Evolutionary conservation across 768 basidiomycete species (phyloP), one percentile per base, ranked within the genome.

Genomic region (Pleurotus djamor): DNA sequence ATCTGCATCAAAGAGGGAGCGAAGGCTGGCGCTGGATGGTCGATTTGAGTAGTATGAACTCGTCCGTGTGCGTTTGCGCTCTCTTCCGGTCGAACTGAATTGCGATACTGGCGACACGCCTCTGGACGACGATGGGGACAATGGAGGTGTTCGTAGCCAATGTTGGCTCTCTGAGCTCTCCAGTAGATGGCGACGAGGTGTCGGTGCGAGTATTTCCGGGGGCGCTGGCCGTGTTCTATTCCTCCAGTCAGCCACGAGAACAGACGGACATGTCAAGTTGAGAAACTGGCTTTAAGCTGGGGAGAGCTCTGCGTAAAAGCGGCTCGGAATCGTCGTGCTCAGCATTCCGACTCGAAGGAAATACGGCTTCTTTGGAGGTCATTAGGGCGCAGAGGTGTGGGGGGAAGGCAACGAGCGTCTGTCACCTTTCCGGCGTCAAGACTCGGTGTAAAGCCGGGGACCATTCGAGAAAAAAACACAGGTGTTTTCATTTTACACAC

Each of bases 121-220:
- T 28, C 81, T 80, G 0, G 83, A 79, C 28, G 79, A 80, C n/a
- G 72, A 70, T 1, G 79, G 80, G 1, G 78, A 86, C 56, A 69
- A 70, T 12, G 76, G 77, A 34, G 74, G 78, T 4, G 70, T 78
- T 36, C 77, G 78, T 12, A 89, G 78, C 88, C 87, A 88, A 48
- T 82, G 79, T 55, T 81, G 80, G 60, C 82, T 83, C 45, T 84
- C 82, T 9, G 79, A 76, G 44, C 76, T 79, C 58, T 89, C 86
- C 6, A 90, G 73, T 57, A 85, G 76, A 66, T 89, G 85, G 58
- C 85, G 77, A 9, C 82, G 84, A n/a, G 88, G 88, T 28, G 84
- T 79, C 1, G 88, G 87, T 0, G 89, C 79, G 47, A 85, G 71
- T 38, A 89, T 88, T 62, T 84, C 38, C 1, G 54, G 38, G 4